Evolutionary conservation across 78 protist genomes (phyloP).

Genomic region (Protostelium mycophagum): DNA sequence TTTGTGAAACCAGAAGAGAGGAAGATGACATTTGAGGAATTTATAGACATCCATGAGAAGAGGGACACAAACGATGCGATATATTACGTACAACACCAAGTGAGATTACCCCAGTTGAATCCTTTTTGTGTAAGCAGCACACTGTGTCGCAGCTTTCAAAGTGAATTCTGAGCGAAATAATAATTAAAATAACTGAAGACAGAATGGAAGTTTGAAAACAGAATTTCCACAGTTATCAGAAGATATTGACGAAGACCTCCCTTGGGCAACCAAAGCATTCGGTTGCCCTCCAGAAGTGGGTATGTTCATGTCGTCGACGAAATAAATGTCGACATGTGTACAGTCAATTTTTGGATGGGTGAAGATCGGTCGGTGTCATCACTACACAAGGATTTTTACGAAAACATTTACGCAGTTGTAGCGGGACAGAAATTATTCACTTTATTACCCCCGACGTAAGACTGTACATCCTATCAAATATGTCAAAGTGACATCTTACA

Average conservation of each 20-base stretch:
- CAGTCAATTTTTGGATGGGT: conserved; percentile 65
- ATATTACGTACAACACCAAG: conserved; percentile 28
- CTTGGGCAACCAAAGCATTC: conserved; percentile 36
- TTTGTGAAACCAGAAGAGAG: conserved; percentile 59
- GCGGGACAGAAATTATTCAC: conserved; percentile 42
- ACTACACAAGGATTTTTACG: conserved; percentile 58
- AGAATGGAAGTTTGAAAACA: conserved; percentile 26
- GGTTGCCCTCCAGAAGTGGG: conserved; percentile 18
- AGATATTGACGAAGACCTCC: conserved; percentile 19
- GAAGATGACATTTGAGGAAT: conserved; percentile 31
- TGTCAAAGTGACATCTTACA: neutral
- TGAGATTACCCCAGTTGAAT: too few relatives aligned
- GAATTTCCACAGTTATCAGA: conserved; percentile 27
- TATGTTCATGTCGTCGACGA: neutral
- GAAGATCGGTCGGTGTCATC: conserved; percentile 28
- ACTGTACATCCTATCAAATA: too few relatives aligned
- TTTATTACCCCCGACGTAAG: conserved; percentile 42
- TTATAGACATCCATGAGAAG: neutral
- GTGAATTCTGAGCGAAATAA: neutral
- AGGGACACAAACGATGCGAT: neutral
- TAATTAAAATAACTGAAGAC: neutral
- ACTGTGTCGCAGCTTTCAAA: too few relatives aligned
- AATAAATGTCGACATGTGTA: neutral
- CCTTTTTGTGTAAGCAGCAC: too few relatives aligned
- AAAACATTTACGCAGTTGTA: conserved; percentile 53